A percentile compares a stretch with the other conserved stretches of the same genome.
These are phyloP conservation scores for Ophiostoma novo-ulmi DNA, from an alignment of 2,329 filamentous ascomycete genomes.

Conservation along the genomic window DNA sequence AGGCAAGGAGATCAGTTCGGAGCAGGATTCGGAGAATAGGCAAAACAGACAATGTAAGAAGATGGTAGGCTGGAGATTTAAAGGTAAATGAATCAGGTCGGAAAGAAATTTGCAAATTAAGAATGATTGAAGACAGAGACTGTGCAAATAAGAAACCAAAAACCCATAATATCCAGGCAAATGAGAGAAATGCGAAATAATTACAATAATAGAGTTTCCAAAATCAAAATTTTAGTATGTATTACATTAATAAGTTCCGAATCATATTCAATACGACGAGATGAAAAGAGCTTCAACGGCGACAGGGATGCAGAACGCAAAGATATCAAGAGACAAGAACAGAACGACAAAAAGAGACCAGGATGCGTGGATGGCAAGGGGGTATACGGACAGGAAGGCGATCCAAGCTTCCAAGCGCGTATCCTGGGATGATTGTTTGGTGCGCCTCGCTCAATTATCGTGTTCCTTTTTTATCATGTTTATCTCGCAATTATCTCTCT, in stretches of 20 bases:
- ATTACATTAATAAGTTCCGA: too few relatives aligned
- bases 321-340: neutral
- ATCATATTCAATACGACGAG: neutral
- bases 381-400: neutral
- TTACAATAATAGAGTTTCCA: neutral
- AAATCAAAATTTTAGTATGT: too few relatives aligned
- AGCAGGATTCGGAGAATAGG: neutral
- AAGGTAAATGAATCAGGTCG: neutral
- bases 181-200: neutral
- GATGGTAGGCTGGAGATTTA: neutral
- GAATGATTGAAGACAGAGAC: neutral
- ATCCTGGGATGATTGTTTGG: neutral
- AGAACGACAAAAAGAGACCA: neutral
- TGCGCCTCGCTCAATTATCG: neutral
- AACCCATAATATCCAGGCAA: neutral
- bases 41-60: neutral
- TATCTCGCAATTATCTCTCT: neutral
- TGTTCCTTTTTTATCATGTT: neutral
- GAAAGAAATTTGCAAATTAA: neutral
- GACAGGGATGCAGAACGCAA: constrained; percentile 17
- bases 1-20: neutral
- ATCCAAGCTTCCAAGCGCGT: neutral
- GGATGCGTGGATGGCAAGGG: neutral
- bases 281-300: constrained; percentile 2
- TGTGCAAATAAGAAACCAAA: neutral